Evolutionary conservation across 2,329 filamentous ascomycete species (phyloP), one percentile per base, ranked within the genome.

Genomic region (Neopestalotiopsis sp.): DNA sequence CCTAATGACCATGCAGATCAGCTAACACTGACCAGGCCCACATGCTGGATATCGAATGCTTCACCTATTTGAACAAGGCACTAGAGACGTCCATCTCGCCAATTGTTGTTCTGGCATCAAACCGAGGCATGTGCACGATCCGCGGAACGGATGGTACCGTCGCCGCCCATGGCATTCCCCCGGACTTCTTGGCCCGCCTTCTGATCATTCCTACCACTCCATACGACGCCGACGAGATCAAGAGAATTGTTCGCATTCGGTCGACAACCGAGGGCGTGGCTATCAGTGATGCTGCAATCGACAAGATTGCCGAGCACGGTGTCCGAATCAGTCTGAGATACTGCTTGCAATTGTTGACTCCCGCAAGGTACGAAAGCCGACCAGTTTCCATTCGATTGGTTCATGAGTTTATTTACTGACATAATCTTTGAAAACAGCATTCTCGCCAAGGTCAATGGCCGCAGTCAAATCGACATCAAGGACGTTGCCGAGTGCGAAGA

Each of bases 21-120:
- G 38, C 56, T 67, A 67, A 67, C 65, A 49, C 64, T 74, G 69
- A 72, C 67, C 75, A 97, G 94, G 95, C 97, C 70, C 95, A 99
- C 85, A 99, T 99, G 96, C 94, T 99, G 75, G 96, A 99, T 81
- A 92, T 99, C 75, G 96, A 99, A 85, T 97, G 95, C 85, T 99
- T 98, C 84, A 98, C 96, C 74, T 99, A 98, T 83, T 91, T 99
- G 78, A 98, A 98, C 86, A 93, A 95, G 78, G 96, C 96, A n/a
- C 88, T 99, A 74, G 96, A 99, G 86, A 95, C 94, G 68, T 89
- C 91, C 73, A 97, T 99, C 77, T 95, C 95, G 1, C 96, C 96
- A 69, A 97, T 99, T 77, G 96, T 99, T 71, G 96, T 99, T 74
- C 91, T 99, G 70, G 96, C 96, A 69, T 98, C 96, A 57, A 99